These are phyloP conservation scores for Globisporangium splendens DNA, from an alignment of 352 stramenopile genomes.

Conservation along the genomic window DNA sequence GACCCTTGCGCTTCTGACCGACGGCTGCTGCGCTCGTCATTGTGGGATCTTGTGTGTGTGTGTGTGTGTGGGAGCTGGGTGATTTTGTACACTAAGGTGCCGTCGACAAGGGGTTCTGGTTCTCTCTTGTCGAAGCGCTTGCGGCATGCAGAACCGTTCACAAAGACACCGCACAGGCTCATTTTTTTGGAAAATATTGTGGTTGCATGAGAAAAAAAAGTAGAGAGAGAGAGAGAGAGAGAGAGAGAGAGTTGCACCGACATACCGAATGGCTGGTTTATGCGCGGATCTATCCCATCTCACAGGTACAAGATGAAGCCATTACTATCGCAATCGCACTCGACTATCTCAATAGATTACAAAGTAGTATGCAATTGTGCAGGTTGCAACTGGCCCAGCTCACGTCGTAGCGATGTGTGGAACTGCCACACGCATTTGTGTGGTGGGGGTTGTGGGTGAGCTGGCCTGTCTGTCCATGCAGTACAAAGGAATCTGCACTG, in stretches of 20 bases:
- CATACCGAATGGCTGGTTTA: too few relatives aligned
- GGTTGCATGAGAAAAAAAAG: conserved; percentile 5
- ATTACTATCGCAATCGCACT: background rate
- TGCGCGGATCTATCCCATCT: too few relatives aligned
- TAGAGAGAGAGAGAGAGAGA: conserved; percentile 3
- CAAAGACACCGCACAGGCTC: conserved; percentile 6
- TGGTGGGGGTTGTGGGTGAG: background rate
- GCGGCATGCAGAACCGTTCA: background rate
- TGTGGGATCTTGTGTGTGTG: background rate
- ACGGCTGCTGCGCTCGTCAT: background rate
- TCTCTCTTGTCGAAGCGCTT: background rate
- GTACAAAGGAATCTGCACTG: background rate
- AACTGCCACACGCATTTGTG: background rate
- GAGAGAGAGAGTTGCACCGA: too few relatives aligned
- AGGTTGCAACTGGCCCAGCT: background rate
- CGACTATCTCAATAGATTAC: background rate
- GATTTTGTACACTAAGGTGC: conserved; percentile 5
- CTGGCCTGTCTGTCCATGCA: background rate
- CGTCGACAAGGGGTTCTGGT: background rate
- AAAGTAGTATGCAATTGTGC: background rate
- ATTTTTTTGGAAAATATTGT: background rate
- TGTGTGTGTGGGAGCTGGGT: conserved; percentile 2
- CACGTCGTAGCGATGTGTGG: background rate
- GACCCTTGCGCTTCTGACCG: conserved; percentile 38
- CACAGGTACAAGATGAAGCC: background rate